Evolutionary conservation across 306 rosid genomes (phyloP).

Genomic region (Castanea mollissima): DNA sequence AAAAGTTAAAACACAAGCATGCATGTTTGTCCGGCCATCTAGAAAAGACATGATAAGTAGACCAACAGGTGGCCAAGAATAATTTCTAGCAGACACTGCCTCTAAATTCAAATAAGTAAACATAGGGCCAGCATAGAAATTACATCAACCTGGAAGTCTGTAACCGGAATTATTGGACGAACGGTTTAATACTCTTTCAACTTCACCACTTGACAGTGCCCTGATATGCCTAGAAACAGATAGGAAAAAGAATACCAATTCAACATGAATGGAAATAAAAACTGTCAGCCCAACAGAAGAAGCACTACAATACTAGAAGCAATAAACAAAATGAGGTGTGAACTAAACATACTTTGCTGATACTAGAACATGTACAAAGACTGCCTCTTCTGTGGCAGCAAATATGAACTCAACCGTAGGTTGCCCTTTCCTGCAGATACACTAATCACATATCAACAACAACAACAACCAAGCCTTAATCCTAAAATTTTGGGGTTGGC

Average conservation of each 20-base stretch:
- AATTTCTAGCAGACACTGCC: not conserved
- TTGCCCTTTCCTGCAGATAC: conserved; percentile 79
- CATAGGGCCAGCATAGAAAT: conserved; percentile 12
- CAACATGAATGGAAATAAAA: not conserved
- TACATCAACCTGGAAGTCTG: conserved; percentile 80
- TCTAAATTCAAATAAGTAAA: not conserved
- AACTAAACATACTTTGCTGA: conserved; percentile 68
- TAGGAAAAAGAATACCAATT: not conserved
- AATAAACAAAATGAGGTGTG: conserved; percentile 8
- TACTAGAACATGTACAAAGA: conserved; percentile 75
- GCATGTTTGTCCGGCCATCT: not conserved
- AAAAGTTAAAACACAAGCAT: not conserved
- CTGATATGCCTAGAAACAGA: conserved; percentile 65
- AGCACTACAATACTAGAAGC: not conserved
- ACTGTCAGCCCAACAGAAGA: not conserved
- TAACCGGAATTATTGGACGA: conserved; percentile 46
- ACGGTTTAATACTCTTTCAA: conserved; percentile 66
- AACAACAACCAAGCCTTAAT: no score
- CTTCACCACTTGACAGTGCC: conserved; percentile 63
- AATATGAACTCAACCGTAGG: conserved; percentile 82
- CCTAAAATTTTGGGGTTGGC: no score
- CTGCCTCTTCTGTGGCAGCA: conserved; percentile 92
- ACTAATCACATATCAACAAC: conserved; percentile 30
- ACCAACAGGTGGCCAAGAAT: not conserved
- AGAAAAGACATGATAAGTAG: not conserved